A percentile compares a stretch with the other conserved stretches of the same genome.
These are phyloP conservation scores for Choricystis sp. DNA, from an alignment of 139 green algal species.

Conservation along the genomic window DNA sequence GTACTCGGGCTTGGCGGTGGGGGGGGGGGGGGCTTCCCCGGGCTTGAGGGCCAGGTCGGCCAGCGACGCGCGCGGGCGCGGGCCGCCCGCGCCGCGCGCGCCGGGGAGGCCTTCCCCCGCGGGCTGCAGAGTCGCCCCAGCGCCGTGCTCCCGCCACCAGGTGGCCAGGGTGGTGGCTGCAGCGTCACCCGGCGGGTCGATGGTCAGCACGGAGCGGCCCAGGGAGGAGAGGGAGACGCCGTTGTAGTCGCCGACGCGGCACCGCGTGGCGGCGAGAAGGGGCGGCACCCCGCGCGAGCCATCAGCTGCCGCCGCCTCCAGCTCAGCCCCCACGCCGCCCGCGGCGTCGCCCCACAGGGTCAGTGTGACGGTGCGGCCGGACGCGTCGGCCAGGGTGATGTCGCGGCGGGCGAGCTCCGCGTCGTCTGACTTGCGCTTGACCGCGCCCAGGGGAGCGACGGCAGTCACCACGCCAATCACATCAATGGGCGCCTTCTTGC, in stretches of 20 bases:
- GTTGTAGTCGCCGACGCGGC: slow-evolving; percentile 47
- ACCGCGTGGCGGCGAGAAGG: slow-evolving; percentile 25
- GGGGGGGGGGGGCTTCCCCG: slow-evolving; percentile 13
- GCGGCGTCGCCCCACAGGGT: slow-evolving; percentile 55
- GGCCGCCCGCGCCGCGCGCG: slow-evolving; percentile 3
- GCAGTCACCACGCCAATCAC: slow-evolving; percentile 53
- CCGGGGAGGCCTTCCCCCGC: slow-evolving; percentile 39
- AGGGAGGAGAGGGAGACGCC: slow-evolving; percentile 47
- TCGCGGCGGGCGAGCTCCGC: slow-evolving; percentile 51
- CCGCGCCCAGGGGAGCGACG: slow-evolving; percentile 28
- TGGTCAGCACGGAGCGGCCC: slow-evolving; percentile 14
- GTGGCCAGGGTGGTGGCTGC: slow-evolving; percentile 24
- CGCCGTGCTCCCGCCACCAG: slow-evolving; percentile 41
- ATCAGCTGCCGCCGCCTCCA: slow-evolving; percentile 13
- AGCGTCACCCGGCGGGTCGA: slow-evolving; percentile 31
- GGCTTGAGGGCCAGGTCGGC: background rate
- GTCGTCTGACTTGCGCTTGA: slow-evolving; percentile 71
- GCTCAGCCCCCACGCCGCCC: slow-evolving; percentile 8
- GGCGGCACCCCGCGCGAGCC: background rate
- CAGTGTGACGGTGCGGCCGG: slow-evolving; percentile 30
- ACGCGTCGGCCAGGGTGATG: slow-evolving; percentile 50
- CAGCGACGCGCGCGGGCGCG: background rate
- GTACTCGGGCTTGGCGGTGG: slow-evolving; percentile 38
- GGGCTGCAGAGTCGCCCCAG: slow-evolving; percentile 13
- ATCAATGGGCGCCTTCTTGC: slow-evolving; percentile 50